Conservation (phyloP, 1,139 yeast species). For the Hansenula anomala region DNA sequence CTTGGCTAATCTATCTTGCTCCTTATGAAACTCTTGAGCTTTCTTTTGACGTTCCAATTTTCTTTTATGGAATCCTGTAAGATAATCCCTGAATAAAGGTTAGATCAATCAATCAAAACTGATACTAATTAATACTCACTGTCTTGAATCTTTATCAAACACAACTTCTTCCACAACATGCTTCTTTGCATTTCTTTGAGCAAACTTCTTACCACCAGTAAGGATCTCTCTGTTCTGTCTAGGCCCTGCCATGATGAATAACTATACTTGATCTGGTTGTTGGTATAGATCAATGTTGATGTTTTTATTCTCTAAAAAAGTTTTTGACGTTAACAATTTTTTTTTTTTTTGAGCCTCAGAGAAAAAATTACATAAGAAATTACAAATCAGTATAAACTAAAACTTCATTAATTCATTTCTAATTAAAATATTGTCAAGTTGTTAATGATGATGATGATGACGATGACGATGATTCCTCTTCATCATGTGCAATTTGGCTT, state of each 20-base stretch:
- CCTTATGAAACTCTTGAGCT: slow-evolving; percentile 71
- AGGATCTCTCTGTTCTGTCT: slow-evolving; percentile 71
- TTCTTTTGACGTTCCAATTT: slow-evolving; percentile 83
- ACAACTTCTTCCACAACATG: slow-evolving; percentile 74
- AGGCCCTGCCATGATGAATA: slow-evolving; percentile 11
- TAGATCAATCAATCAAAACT: not conserved
- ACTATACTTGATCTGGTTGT: not conserved
- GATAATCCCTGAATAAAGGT: slow-evolving; percentile 45
- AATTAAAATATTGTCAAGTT: too few relatives aligned
- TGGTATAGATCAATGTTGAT: too few relatives aligned
- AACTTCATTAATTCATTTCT: too few relatives aligned
- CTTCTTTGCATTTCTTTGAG: slow-evolving; percentile 51
- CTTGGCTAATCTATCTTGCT: slow-evolving; percentile 66
- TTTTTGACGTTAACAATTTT: too few relatives aligned
- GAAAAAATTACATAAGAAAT: too few relatives aligned
- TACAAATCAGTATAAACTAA: too few relatives aligned
- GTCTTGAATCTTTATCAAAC: slow-evolving; percentile 69
- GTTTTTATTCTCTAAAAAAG: too few relatives aligned
- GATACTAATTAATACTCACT: slow-evolving; percentile 28
- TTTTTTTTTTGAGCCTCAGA: too few relatives aligned
- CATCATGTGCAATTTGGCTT: slow-evolving; percentile 7
- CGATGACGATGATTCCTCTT: not conserved
- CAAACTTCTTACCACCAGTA: slow-evolving; percentile 82
- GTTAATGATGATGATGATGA: too few relatives aligned
- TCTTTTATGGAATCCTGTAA: slow-evolving; percentile 95